Percentiles rank a stretch among this genome's conserved stretches.
Conservation (phyloP, 805 yeast species). For the Cyberlindnera lachancei region DNA sequence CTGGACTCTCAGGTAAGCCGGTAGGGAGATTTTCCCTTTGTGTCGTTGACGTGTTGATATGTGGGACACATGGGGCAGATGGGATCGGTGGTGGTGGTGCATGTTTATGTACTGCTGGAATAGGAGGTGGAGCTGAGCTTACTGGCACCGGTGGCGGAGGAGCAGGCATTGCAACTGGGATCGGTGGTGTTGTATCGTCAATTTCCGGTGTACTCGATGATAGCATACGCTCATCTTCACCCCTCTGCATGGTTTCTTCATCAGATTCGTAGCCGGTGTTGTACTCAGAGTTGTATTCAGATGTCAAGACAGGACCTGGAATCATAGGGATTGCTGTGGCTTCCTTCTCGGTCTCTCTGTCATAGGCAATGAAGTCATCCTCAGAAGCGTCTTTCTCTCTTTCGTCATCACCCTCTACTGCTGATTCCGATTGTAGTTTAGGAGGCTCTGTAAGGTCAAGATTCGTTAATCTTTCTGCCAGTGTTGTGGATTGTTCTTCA, state of each 20-base stretch:
- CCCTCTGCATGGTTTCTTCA: constrained; percentile 34
- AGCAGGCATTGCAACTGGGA: constrained; percentile 1
- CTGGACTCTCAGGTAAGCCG: too few relatives aligned
- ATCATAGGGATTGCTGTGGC: constrained; percentile 6
- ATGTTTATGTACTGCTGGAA: constrained; percentile 5
- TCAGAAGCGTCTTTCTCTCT: constrained; percentile 19
- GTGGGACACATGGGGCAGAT: too few relatives aligned
- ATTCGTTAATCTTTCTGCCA: constrained; percentile 13
- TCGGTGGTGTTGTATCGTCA: not conserved
- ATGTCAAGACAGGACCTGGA: constrained; percentile 5
- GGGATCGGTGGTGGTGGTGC: constrained; percentile 3
- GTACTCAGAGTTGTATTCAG: constrained; percentile 22
- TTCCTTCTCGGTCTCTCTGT: constrained; percentile 16
- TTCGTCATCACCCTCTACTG: constrained; percentile 25
- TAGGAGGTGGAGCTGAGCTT: constrained; percentile 5
- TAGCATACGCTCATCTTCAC: too few relatives aligned
- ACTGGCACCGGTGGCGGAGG: constrained; percentile 9
- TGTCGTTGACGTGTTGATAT: too few relatives aligned
- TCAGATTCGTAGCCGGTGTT: constrained; percentile 69
- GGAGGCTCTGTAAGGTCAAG: constrained; percentile 9
- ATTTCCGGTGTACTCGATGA: too few relatives aligned
- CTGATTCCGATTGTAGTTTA: constrained; percentile 17
- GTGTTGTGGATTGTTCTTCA: constrained; percentile 7
- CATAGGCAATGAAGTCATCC: constrained; percentile 16
- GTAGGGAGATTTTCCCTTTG: too few relatives aligned